These are phyloP conservation scores for Boletellus sp. DNA, from an alignment of 1,284 basidiomycete species.

Conservation along the genomic window DNA sequence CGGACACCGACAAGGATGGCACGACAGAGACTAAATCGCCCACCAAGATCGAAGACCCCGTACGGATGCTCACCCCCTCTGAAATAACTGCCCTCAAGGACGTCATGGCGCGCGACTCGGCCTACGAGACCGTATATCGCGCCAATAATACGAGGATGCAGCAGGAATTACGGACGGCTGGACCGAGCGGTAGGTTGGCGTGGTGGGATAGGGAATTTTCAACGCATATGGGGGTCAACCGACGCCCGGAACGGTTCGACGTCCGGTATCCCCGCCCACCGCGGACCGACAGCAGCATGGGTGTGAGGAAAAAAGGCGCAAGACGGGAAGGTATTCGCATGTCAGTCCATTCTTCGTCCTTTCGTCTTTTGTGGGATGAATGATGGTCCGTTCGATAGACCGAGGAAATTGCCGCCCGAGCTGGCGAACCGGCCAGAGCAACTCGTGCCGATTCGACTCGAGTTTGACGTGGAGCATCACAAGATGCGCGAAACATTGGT, in stretches of 20 bases:
- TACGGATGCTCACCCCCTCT: conserved; percentile 36
- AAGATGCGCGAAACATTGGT: conserved; percentile 95
- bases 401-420: conserved; percentile 55
- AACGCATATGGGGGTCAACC: conserved; percentile 21
- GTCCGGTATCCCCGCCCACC: conserved; percentile 63
- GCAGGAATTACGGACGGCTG: conserved; percentile 26
- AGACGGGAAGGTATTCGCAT: conserved; percentile 69
- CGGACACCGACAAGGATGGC: conserved; percentile 22
- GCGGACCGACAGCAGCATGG: conserved; percentile 37
- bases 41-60: conserved; percentile 25
- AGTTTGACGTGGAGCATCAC: conserved; percentile 90
- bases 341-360: conserved; percentile 41
- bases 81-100: conserved; percentile 42
- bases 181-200: conserved; percentile 27
- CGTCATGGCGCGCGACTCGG: conserved; percentile 48
- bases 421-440: conserved; percentile 67
- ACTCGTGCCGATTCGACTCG: conserved; percentile 90
- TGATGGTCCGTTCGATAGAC: conserved; percentile 39
- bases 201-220: conserved; percentile 32
- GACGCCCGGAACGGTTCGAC: conserved; percentile 54
- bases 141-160: conserved; percentile 29
- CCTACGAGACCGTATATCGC: conserved; percentile 40
- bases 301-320: conserved; percentile 49
- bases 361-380: background rate
- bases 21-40: conserved; percentile 13